Base-by-base conservation (phyloP, 176 grass and related monocot species). In the Ampelocalamus luodianensis region DNA sequence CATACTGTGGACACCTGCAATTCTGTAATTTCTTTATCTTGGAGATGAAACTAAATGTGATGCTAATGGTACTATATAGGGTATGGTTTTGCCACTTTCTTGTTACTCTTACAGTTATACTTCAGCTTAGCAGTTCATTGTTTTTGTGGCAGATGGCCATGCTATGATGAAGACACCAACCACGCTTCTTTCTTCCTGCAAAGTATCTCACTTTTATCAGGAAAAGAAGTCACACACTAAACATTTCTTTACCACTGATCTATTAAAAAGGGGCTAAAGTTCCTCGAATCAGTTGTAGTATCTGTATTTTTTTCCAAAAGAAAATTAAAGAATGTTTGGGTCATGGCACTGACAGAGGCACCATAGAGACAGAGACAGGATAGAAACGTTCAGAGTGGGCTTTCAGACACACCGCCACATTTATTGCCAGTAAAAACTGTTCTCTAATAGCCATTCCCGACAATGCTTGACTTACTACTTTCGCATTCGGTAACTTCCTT, bases 131-230 rank as follows among this genome's bases (percentile, higher is more conserved):
- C 44, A 66, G 48, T 45, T 55, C 40, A 16, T 78, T 68, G 23
- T 58, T 56, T 58, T 48, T 39, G 39, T 72, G 16, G 15, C 37
- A 34, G 80, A 43, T 82, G 67, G 38, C 37, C 67, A 82, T 15
- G 8, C 48, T 74, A 13, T 37, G 64, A 23, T 38, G 18, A 27
- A 69, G 48, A 68, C 36, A 20, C 72, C 18, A 39, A 85, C 26
- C 60, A 76, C 5, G n/a, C 39, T 3, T 51, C 15, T 67, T 68
- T 77, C 6, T 20, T 17, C 36, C 1, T 44, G 72, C 23, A 44
- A 85, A 85, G 62, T 76, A 42, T 58, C 37, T 43, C n/a, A 0
- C 10, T 84, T 67, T 12, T 59, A 76, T n/a, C 9, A 56, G 50
- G 32, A 54, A 65, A 84, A 84, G 15, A 84, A 5, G 15, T 50